phyloP scores from a whole-genome alignment of 257 asterid species.

The Solanum virginianum region DNA sequence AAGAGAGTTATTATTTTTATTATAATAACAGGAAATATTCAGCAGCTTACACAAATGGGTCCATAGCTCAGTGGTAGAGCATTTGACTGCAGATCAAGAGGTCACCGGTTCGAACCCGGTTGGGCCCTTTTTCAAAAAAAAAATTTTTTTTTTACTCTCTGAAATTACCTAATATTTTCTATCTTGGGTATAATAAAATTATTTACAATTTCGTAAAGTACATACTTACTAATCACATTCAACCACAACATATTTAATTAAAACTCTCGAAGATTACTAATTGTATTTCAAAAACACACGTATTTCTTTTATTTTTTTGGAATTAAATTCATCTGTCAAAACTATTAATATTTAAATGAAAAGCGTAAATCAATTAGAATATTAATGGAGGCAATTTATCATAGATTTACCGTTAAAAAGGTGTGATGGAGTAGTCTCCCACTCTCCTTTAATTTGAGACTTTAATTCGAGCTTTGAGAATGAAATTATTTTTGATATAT shows the following conservation, averaged over 20 bases:
- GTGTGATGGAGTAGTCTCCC: too few relatives aligned
- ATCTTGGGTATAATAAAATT: neutral
- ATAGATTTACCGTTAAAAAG: too few relatives aligned
- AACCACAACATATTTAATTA: neutral
- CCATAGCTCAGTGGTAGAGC: slow-evolving; percentile 96
- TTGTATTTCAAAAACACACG: too few relatives aligned
- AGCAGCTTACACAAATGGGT: neutral
- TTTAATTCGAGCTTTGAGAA: too few relatives aligned
- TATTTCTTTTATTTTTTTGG: too few relatives aligned
- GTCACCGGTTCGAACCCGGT: slow-evolving; percentile 34
- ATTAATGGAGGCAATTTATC: too few relatives aligned
- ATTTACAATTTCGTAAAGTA: neutral
- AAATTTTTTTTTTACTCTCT: neutral
- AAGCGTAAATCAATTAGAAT: too few relatives aligned
- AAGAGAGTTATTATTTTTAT: neutral
- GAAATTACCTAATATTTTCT: neutral
- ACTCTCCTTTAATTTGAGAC: too few relatives aligned
- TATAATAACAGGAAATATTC: too few relatives aligned
- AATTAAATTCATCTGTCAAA: too few relatives aligned
- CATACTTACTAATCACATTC: neutral
- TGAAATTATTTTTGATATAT: too few relatives aligned
- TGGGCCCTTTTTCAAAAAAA: slow-evolving; percentile 11
- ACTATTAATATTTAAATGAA: too few relatives aligned
- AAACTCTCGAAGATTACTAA: neutral
- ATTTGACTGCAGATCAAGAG: slow-evolving; percentile 49